Evolutionary conservation across 441 rosid species (phyloP).

Genomic region (Omphalea diandra): DNA sequence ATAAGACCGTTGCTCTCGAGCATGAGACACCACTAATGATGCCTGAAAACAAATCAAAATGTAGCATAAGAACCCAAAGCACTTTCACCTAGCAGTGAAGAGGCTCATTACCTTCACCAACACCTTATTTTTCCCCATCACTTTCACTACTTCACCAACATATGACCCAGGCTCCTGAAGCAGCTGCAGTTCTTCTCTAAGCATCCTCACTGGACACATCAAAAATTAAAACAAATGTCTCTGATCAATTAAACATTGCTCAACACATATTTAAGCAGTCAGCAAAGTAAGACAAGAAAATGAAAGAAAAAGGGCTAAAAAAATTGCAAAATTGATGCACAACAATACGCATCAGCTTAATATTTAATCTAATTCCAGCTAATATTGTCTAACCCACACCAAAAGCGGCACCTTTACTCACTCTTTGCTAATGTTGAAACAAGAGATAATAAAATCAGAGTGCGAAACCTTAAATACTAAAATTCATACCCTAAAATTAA

Average conservation of each 20-base stretch:
- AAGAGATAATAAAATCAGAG: not conserved
- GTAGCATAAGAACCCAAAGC: not conserved
- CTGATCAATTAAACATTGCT: not conserved
- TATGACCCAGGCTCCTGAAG: conserved; percentile 99
- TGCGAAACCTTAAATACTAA: conserved; percentile 11
- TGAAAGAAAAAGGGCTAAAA: not conserved
- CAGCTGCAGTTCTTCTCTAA: conserved; percentile 91
- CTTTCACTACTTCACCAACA: conserved; percentile 98
- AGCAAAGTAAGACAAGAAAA: not conserved
- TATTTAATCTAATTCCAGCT: too few species aligned
- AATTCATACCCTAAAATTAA: conserved; percentile 9
- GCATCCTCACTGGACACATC: conserved; percentile 71
- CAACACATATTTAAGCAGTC: not conserved
- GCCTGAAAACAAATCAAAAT: not conserved
- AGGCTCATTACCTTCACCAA: conserved; percentile 70
- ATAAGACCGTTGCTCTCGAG: not conserved
- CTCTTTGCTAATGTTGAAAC: too few species aligned
- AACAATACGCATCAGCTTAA: too few species aligned
- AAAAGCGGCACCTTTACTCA: too few species aligned
- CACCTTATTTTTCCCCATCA: conserved; percentile 97
- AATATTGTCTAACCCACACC: too few species aligned
- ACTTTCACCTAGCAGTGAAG: not conserved
- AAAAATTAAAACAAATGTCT: conserved; percentile 1
- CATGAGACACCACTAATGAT: not conserved
- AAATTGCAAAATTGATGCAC: too few species aligned